Evolutionary conservation across 2,329 filamentous ascomycete species (phyloP).

Genomic region (Xylariaceae sp.): DNA sequence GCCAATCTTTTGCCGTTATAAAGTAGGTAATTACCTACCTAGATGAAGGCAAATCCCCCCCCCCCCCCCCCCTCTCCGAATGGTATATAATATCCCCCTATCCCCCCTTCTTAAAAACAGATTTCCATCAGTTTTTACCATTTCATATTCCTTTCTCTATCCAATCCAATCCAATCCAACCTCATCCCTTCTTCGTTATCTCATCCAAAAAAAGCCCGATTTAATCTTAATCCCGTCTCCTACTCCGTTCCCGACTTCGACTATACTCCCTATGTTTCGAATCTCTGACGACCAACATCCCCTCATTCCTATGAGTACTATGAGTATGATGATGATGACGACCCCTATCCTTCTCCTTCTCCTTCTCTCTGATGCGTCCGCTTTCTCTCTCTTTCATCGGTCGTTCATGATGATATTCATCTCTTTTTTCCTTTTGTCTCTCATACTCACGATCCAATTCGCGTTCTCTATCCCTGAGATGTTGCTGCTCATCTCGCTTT

Average conservation of each 20-base stretch:
- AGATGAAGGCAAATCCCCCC: too few relatives aligned
- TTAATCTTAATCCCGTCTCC: conserved; percentile 18
- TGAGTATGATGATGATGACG: conserved; percentile 16
- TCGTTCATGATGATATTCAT: conserved; percentile 20
- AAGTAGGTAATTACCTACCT: too few relatives aligned
- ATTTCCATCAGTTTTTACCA: too few relatives aligned
- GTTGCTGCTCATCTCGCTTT: conserved; percentile 12
- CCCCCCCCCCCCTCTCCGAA: too few relatives aligned
- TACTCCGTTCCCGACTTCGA: conserved; percentile 23
- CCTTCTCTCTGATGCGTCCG: conserved; percentile 13
- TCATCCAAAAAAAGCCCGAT: neutral
- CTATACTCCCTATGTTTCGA: conserved; percentile 25
- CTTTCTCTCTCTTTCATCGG: conserved; percentile 13
- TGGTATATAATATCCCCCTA: too few relatives aligned
- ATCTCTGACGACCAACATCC: conserved; percentile 25
- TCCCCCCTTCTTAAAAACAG: too few relatives aligned
- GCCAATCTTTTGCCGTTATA: too few relatives aligned
- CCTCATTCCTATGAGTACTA: conserved; percentile 15
- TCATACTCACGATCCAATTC: conserved; percentile 18
- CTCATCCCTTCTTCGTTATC: neutral
- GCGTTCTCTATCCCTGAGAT: conserved; percentile 7
- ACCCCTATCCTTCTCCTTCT: conserved; percentile 15
- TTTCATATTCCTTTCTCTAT: too few relatives aligned
- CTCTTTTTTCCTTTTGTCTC: conserved; percentile 20
- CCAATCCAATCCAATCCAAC: too few relatives aligned